phyloP scores from a whole-genome alignment of 2,329 filamentous ascomycete species.

The Paradendryphiella salina region DNA sequence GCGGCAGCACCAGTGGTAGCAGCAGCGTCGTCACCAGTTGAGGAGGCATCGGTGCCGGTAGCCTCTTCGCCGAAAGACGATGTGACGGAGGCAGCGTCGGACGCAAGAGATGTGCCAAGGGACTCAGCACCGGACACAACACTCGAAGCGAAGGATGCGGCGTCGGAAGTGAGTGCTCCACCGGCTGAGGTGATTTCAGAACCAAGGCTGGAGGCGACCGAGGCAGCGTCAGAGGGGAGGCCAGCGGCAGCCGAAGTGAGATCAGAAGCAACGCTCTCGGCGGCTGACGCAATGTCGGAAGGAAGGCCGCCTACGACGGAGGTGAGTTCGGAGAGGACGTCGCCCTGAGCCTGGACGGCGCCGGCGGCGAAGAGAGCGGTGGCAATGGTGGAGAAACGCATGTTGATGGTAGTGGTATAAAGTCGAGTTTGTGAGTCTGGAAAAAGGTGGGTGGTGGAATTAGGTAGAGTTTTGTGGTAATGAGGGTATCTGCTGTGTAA shows the following conservation, averaged over 20 bases:
- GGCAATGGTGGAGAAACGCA: conserved; percentile 45
- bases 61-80: not conserved
- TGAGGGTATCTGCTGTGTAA: conserved; percentile 13
- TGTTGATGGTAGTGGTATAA: conserved; percentile 25
- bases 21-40: conserved; percentile 12
- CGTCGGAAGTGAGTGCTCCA: too few species aligned
- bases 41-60: conserved; percentile 9
- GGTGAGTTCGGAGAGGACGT: conserved; percentile 23
- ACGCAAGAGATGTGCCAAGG: conserved; percentile 3
- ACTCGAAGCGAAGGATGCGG: conserved; percentile 23
- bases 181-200: conserved; percentile 5
- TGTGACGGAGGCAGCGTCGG: not conserved
- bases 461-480: conserved; percentile 13
- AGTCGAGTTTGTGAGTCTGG: not conserved
- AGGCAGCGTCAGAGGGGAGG: conserved; percentile 2
- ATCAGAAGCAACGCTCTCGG: conserved; percentile 18
- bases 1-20: conserved; percentile 24
- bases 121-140: conserved; percentile 19
- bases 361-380: conserved; percentile 35
- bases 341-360: conserved; percentile 36
- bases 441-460: too few species aligned
- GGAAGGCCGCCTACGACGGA: conserved; percentile 19
- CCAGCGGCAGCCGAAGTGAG: conserved; percentile 7
- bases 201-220: conserved; percentile 12
- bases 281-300: conserved; percentile 16